These are phyloP conservation scores for Pseudogymnoascus sp. DNA, from an alignment of 2,329 filamentous ascomycete genomes.

Conservation along the genomic window DNA sequence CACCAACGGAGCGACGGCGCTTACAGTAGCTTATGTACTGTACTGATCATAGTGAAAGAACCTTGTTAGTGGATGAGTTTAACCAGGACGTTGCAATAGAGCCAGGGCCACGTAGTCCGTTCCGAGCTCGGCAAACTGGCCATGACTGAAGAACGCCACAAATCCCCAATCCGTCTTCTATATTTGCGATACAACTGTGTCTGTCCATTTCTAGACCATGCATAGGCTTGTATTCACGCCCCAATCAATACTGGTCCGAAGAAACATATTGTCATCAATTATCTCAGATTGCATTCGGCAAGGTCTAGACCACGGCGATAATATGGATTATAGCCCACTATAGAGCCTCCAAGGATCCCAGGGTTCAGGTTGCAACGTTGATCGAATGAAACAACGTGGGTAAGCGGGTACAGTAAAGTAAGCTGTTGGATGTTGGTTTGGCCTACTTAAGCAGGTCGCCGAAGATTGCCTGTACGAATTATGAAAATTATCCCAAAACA, in stretches of 20 bases:
- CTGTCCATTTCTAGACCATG: neutral
- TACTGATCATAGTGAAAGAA: neutral
- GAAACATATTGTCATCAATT: neutral
- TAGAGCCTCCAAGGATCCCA: neutral
- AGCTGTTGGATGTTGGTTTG: neutral
- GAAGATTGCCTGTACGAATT: neutral
- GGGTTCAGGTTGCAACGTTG: neutral
- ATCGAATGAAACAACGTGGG: neutral
- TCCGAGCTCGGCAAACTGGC: neutral
- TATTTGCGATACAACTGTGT: neutral
- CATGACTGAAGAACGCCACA: neutral
- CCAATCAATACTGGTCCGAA: neutral
- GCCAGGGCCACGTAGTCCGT: neutral
- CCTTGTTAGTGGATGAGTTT: neutral
- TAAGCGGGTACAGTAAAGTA: neutral
- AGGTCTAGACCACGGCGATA: neutral
- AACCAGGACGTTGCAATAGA: constrained; percentile 2
- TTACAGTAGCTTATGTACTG: neutral
- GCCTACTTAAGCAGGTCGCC: neutral
- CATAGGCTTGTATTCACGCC: neutral
- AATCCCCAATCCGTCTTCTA: neutral
- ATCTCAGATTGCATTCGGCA: neutral
- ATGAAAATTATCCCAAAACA: neutral
- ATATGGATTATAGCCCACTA: neutral
- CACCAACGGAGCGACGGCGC: neutral